phyloP scores from a whole-genome alignment of 148 eudicot species.

The Mesembryanthemum crystallinum region DNA sequence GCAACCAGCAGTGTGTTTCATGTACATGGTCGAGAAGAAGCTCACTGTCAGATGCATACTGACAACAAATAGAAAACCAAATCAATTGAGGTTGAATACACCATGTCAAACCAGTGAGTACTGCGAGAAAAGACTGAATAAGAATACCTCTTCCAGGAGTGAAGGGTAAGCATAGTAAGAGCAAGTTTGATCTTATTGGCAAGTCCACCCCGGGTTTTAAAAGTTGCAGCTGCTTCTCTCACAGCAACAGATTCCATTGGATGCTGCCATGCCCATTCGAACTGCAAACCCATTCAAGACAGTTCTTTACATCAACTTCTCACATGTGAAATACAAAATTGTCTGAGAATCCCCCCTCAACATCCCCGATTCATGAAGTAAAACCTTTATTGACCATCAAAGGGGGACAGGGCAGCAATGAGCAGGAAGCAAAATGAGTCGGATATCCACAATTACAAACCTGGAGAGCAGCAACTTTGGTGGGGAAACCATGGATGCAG shows the following conservation, averaged over 20 bases:
- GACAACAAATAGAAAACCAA: too few relatives aligned
- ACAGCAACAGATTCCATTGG: conserved; percentile 75
- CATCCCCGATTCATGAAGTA: not conserved
- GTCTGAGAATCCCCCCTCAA: too few relatives aligned
- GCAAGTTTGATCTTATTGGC: conserved; percentile 79
- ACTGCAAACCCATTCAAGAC: conserved; percentile 41
- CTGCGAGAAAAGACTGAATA: not conserved
- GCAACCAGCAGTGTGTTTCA: conserved; percentile 59
- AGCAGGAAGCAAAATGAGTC: not conserved
- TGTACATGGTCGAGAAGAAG: conserved; percentile 76
- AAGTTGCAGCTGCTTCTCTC: conserved; percentile 58
- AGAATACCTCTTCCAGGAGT: conserved; percentile 70
- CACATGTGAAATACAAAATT: too few relatives aligned
- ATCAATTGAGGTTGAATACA: too few relatives aligned
- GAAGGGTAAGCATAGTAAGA: conserved; percentile 83
- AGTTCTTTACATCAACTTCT: not conserved
- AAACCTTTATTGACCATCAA: not conserved
- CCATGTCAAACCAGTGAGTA: not conserved
- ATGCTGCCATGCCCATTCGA: conserved; percentile 99
- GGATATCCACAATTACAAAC: conserved; percentile 26
- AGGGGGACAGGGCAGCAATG: not conserved
- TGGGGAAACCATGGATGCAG: conserved; percentile 89
- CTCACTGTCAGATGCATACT: conserved; percentile 78
- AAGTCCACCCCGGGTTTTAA: conserved; percentile 76
- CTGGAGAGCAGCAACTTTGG: conserved; percentile 86